These are phyloP conservation scores for Penicillium paneum DNA, from an alignment of 2,329 filamentous ascomycete genomes.

Conservation along the genomic window DNA sequence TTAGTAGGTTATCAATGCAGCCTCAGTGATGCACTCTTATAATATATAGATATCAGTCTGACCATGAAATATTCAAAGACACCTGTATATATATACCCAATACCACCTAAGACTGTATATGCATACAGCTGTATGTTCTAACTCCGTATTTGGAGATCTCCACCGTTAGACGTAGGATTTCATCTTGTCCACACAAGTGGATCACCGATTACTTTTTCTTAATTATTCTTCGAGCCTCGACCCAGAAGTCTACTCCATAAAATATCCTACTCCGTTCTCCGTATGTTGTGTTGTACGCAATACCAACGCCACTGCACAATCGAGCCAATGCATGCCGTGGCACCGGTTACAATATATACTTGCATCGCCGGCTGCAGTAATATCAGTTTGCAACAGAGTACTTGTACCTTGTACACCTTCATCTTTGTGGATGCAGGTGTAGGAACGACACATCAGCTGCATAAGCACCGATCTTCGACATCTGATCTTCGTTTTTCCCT, in stretches of 20 bases:
- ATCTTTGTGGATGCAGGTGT: slow-evolving; percentile 1
- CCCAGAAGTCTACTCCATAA: slow-evolving; percentile 5
- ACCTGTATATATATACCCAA: slow-evolving; percentile 9
- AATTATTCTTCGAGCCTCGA: slow-evolving; percentile 16
- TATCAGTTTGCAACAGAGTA: not conserved
- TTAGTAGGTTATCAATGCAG: not conserved
- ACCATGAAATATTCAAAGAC: not conserved
- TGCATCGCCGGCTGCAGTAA: not conserved
- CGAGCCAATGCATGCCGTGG: not conserved
- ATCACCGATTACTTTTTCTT: slow-evolving; percentile 19
- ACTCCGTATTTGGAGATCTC: slow-evolving; percentile 13
- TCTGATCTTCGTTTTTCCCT: not conserved
- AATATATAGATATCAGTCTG: too few species aligned
- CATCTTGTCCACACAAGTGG: slow-evolving; percentile 19
- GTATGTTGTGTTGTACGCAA: not conserved
- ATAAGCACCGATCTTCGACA: not conserved
- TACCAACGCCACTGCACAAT: not conserved
- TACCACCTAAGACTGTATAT: too few species aligned
- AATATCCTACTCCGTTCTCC: not conserved
- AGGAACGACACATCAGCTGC: slow-evolving; percentile 17
- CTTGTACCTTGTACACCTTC: slow-evolving; percentile 1
- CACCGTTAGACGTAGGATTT: slow-evolving; percentile 19
- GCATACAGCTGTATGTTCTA: not conserved
- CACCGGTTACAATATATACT: not conserved
- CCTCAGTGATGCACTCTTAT: too few species aligned